These are phyloP conservation scores for Talaromyces islandicus DNA, from an alignment of 2,329 filamentous ascomycete genomes.

Conservation along the genomic window DNA sequence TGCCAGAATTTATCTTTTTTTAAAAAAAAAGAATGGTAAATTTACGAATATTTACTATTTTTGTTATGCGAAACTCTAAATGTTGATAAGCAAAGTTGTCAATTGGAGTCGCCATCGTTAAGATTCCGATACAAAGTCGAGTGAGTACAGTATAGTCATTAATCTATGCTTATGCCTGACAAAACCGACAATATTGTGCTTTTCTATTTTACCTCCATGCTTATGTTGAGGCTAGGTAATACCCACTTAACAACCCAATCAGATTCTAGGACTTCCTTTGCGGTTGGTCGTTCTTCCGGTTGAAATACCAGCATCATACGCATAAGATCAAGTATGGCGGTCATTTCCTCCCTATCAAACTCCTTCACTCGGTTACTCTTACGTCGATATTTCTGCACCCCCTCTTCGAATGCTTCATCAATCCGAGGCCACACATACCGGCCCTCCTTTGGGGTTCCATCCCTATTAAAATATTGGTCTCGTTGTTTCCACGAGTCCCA, in stretches of 20 bases:
- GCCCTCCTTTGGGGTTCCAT: constrained; percentile 12
- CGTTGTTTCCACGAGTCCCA: constrained; percentile 1
- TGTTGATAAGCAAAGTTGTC: too few relatives aligned
- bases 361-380: constrained; percentile 6
- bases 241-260: constrained; percentile 32
- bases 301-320: constrained; percentile 24
- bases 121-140: too few relatives aligned
- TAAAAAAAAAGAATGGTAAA: too few relatives aligned
- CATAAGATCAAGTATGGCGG: constrained; percentile 25
- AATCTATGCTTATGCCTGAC: too few relatives aligned
- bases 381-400: constrained; percentile 12
- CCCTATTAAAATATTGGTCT: constrained; percentile 3
- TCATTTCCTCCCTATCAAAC: constrained; percentile 17
- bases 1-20: too few relatives aligned
- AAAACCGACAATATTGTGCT: neutral
- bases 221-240: constrained; percentile 9
- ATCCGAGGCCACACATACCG: constrained; percentile 14
- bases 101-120: too few relatives aligned
- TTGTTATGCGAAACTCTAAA: too few relatives aligned
- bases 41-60: too few relatives aligned
- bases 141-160: too few relatives aligned
- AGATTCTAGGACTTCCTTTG: constrained; percentile 23
- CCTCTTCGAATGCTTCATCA: constrained; percentile 22
- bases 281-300: constrained; percentile 22
- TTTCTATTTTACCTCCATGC: neutral